These are phyloP conservation scores for Panellus pusillus DNA, from an alignment of 768 basidiomycete species.

Conservation along the genomic window DNA sequence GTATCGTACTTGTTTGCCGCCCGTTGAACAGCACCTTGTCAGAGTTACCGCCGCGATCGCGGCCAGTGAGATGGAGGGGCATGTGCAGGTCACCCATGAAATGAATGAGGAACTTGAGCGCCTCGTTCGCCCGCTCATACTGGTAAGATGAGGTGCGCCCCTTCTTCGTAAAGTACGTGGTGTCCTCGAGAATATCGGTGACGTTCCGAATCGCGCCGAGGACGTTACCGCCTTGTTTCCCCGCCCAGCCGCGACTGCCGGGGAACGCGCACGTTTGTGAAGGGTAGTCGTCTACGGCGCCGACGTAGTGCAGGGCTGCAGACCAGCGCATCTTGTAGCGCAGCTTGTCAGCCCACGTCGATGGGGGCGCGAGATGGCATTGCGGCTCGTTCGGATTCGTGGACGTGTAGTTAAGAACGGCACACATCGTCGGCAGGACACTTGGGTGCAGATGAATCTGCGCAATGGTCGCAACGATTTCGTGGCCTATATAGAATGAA, in stretches of 20 bases:
- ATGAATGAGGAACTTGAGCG: slow-evolving; percentile 91
- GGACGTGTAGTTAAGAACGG: slow-evolving; percentile 59
- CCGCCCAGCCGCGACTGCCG: slow-evolving; percentile 73
- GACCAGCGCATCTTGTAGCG: slow-evolving; percentile 71
- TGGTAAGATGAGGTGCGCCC: slow-evolving; percentile 23
- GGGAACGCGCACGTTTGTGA: slow-evolving; percentile 75
- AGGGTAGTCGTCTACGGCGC: slow-evolving; percentile 76
- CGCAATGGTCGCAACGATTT: slow-evolving; percentile 92
- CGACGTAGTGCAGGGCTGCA: slow-evolving; percentile 72
- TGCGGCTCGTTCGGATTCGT: slow-evolving; percentile 37
- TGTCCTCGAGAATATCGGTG: slow-evolving; percentile 55
- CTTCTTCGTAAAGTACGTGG: slow-evolving; percentile 12
- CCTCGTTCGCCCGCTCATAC: slow-evolving; percentile 59
- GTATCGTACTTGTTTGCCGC: slow-evolving; percentile 62
- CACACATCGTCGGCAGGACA: slow-evolving; percentile 64
- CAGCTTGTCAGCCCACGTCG: slow-evolving; percentile 85
- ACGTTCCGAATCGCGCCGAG: slow-evolving; percentile 79
- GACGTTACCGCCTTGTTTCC: slow-evolving; percentile 56
- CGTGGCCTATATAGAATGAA: slow-evolving; percentile 59
- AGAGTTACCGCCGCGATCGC: slow-evolving; percentile 86
- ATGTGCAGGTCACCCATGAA: slow-evolving; percentile 93
- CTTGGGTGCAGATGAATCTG: slow-evolving; percentile 85
- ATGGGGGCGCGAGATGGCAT: slow-evolving; percentile 82
- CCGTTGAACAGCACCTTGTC: slow-evolving; percentile 74
- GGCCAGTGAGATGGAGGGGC: slow-evolving; percentile 88